Conservation (phyloP, 345 rosid species). For the Populus tremula region DNA sequence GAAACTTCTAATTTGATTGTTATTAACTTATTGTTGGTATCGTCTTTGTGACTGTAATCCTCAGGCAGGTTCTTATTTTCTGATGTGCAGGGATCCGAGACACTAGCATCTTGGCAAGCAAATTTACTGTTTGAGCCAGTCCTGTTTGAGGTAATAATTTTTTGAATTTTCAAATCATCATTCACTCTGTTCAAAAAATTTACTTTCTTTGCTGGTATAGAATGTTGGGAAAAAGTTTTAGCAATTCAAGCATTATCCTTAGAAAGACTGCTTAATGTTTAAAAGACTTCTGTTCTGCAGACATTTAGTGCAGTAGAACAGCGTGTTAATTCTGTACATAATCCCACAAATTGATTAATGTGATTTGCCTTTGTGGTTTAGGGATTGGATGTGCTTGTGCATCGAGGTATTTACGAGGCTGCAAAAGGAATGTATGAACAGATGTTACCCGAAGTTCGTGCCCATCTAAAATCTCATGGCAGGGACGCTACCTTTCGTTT, state of each 20-base stretch:
- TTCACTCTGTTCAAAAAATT: not conserved
- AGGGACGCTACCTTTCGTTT: constrained; percentile 69
- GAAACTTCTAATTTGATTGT: not conserved
- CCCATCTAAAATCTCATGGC: constrained; percentile 66
- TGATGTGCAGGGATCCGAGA: constrained; percentile 74
- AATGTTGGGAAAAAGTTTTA: not conserved
- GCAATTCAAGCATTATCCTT: not conserved
- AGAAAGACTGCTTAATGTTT: not conserved
- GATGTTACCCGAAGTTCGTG: constrained; percentile 78
- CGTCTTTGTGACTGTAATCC: not conserved
- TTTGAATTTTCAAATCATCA: not conserved
- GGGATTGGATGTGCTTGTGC: constrained; percentile 80
- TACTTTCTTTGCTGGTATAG: not conserved
- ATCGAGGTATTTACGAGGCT: constrained; percentile 97
- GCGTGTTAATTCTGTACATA: not conserved
- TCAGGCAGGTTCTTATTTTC: not conserved
- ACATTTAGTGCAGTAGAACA: not conserved
- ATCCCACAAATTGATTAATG: not conserved
- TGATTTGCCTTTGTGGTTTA: constrained; percentile 26
- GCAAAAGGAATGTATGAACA: constrained; percentile 93
- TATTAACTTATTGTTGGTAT: not conserved
- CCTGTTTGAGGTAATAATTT: constrained; percentile 63
- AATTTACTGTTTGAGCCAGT: constrained; percentile 91
- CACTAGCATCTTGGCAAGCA: constrained; percentile 94
- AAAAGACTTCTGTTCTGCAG: not conserved